Conservation (phyloP, 2,329 filamentous ascomycete genomes). For the Paecilomyces sp. region DNA sequence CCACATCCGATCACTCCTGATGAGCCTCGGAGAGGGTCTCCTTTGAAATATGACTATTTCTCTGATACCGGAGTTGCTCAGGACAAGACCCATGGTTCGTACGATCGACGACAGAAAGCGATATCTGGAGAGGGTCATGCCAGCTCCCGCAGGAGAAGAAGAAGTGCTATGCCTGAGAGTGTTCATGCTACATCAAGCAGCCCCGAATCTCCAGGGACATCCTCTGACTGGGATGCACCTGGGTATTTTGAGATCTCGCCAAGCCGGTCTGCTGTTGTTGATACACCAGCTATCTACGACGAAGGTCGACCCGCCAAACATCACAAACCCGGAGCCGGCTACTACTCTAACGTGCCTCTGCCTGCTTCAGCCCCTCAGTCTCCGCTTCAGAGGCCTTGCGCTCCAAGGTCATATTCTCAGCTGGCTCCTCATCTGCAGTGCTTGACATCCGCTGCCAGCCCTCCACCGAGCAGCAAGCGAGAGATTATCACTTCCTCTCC, state of each 20-base stretch:
- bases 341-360: conserved; percentile 4
- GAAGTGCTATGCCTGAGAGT: conserved; percentile 21
- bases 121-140: neutral
- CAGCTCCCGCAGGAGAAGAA: conserved; percentile 2
- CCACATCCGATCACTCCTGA: neutral
- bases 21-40: neutral
- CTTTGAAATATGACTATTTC: neutral
- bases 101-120: neutral
- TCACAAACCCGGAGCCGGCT: neutral
- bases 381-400: conserved; percentile 1
- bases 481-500: neutral
- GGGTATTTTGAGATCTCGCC: conserved; percentile 12
- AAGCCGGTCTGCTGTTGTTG: conserved; percentile 4
- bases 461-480: neutral
- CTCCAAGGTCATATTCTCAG: neutral
- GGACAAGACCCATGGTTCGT: neutral
- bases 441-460: neutral
- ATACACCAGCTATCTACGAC: neutral
- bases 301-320: neutral
- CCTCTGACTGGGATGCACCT: neutral
- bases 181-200: conserved; percentile 29
- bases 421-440: neutral
- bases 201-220: neutral
- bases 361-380: conserved; percentile 4
- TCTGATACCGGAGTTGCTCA: neutral